Base-by-base conservation (phyloP, 108 stramenopile genomes). In the Fragilaria radians region DNA sequence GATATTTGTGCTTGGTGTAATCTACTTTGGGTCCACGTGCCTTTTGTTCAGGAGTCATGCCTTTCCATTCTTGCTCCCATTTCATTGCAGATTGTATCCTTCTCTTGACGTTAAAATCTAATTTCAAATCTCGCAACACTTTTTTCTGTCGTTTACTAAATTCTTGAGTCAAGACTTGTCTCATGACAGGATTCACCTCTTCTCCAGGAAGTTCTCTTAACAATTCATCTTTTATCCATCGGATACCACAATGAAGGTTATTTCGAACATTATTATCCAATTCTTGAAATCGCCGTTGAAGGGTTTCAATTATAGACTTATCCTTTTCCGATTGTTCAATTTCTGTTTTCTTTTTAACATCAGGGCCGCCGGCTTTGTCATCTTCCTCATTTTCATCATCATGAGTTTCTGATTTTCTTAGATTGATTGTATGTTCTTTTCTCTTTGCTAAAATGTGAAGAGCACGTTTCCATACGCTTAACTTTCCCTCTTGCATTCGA, bases 1-100 rank as follows among this genome's bases (percentile, higher is more conserved):
- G 4, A 57, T 88, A 88, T 3, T 52, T 59, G 48, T 81, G 79
- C 23, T 77, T 59, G 28, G 80, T 81, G 28, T 80, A 88, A 62
- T 88, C 83, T 29, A 88, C 79, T 46, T 62, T 72, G 17, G 81
- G 81, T 21, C 70, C 76, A 2, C 28, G 28, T 11, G 7, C 14
- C 36, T 11, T 32, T 32, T 5, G 54, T 5, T 46, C 27, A 1
- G 45, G 22, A 3, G 2, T 33, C 3, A 57, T 3, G 19, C 19
- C 2, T 2, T 57, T 34, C 55, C 55, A 52, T 23, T 57, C 55
- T 9, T 1, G 14, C 24, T 57, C 55, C 55, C 55, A 57, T 2
- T 30, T 32, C 55, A 57, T 57, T 1, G 22, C 3, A 22, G 1
- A 19, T 46, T 33, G 3, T 32, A n/a, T 32, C 32, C n/a, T 22